A percentile compares a stretch with the other conserved stretches of the same genome.
These are phyloP conservation scores for Epithemia pelagica DNA, from an alignment of 108 stramenopile genomes.

Conservation along the genomic window DNA sequence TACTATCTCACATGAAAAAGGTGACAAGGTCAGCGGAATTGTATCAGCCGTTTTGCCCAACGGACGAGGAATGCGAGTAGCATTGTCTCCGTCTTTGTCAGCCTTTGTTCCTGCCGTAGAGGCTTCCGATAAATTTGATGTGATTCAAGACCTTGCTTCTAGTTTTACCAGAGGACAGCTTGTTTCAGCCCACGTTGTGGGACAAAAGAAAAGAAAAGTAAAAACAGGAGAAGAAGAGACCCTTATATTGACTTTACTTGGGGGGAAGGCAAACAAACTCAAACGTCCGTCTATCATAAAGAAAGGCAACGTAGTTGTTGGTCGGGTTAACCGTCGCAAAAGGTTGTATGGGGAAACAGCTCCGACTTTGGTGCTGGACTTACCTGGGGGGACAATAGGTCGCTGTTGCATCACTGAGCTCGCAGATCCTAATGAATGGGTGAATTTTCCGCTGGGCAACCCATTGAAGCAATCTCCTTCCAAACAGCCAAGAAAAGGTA, in stretches of 20 bases:
- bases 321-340: conserved; percentile 46
- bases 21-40: conserved; percentile 42
- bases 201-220: background rate
- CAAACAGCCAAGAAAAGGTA: background rate
- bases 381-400: conserved; percentile 67
- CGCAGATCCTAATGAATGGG: conserved; percentile 73
- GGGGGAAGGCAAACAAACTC: background rate
- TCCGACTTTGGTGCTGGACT: conserved; percentile 71
- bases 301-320: conserved; percentile 57
- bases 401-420: conserved; percentile 82
- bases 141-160: conserved; percentile 52
- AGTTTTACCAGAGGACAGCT: conserved; percentile 21
- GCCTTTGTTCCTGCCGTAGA: conserved; percentile 74
- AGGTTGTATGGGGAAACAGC: conserved; percentile 23
- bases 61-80: conserved; percentile 58
- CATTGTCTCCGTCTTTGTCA: conserved; percentile 52
- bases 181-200: background rate
- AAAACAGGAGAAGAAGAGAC: background rate
- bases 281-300: conserved; percentile 24
- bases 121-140: conserved; percentile 37
- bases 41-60: conserved; percentile 34
- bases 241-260: background rate
- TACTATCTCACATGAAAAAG: conserved; percentile 5
- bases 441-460: conserved; percentile 77
- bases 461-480: background rate